phyloP scores from a whole-genome alignment of 1,284 basidiomycete genomes.

The Naganishia sp. region DNA sequence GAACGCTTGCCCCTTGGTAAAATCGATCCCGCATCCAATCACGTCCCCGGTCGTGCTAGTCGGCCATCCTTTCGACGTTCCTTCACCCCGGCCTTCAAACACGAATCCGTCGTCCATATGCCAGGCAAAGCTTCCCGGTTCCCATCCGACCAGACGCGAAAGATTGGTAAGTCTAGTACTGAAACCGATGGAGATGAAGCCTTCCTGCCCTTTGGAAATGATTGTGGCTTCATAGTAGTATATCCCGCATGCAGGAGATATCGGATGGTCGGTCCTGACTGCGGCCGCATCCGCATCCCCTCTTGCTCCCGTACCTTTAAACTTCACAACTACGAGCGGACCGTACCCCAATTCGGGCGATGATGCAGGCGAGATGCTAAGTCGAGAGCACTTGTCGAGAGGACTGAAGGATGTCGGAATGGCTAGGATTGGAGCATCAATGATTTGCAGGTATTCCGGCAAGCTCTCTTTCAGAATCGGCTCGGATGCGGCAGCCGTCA shows the following conservation, averaged over 20 bases:
- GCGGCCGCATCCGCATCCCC: slow-evolving; percentile 79
- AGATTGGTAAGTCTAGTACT: slow-evolving; percentile 62
- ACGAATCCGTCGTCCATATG: slow-evolving; percentile 80
- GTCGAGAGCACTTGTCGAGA: slow-evolving; percentile 20
- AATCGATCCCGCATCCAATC: slow-evolving; percentile 87
- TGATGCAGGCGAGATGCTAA: slow-evolving; percentile 6
- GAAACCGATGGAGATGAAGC: slow-evolving; percentile 82
- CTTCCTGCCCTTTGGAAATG: slow-evolving; percentile 72
- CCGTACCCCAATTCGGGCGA: neutral
- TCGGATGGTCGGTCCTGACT: slow-evolving; percentile 69
- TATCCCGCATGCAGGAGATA: slow-evolving; percentile 79
- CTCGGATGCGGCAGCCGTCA: slow-evolving; percentile 6
- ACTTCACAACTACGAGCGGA: slow-evolving; percentile 38
- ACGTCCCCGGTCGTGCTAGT: slow-evolving; percentile 65
- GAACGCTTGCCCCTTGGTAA: slow-evolving; percentile 72
- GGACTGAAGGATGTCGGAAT: slow-evolving; percentile 31
- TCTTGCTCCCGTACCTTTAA: slow-evolving; percentile 49
- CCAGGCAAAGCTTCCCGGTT: slow-evolving; percentile 86
- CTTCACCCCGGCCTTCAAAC: slow-evolving; percentile 31
- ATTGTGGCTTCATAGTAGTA: slow-evolving; percentile 90
- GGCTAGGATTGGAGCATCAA: slow-evolving; percentile 17
- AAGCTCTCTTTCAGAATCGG: slow-evolving; percentile 5
- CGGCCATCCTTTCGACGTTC: slow-evolving; percentile 32
- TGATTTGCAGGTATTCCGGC: slow-evolving; percentile 31
- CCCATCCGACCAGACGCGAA: slow-evolving; percentile 83